These are phyloP conservation scores for Microglena sp. DNA, from an alignment of 139 green algal species.

Conservation along the genomic window DNA sequence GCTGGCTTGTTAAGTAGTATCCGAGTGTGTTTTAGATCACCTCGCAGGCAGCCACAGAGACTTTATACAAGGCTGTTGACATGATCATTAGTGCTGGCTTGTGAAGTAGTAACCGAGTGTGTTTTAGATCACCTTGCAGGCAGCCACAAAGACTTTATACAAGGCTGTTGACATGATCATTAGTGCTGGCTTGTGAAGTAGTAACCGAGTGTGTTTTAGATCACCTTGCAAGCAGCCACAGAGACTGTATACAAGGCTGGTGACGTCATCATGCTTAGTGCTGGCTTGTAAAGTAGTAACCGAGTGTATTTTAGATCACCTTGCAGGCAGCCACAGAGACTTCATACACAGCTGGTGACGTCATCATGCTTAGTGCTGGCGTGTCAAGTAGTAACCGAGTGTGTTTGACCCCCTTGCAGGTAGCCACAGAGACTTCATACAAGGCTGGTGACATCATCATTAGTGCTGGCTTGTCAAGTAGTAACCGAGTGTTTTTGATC, in stretches of 20 bases:
- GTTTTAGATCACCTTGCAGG: too few relatives aligned
- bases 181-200: slow-evolving; percentile 14
- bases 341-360: slow-evolving; percentile 22
- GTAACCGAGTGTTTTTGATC: slow-evolving; percentile 37
- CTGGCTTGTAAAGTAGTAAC: too few relatives aligned
- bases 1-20: slow-evolving; percentile 21
- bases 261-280: too few relatives aligned
- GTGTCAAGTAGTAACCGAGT: too few relatives aligned
- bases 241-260: slow-evolving; percentile 8
- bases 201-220: slow-evolving; percentile 36
- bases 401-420: too few relatives aligned
- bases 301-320: too few relatives aligned
- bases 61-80: slow-evolving; percentile 21
- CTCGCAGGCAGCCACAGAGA: neutral
- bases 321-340: neutral
- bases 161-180: slow-evolving; percentile 29
- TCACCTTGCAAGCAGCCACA: slow-evolving; percentile 1
- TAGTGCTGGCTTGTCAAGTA: slow-evolving; percentile 13
- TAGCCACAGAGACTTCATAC: slow-evolving; percentile 7
- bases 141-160: slow-evolving; percentile 6
- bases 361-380: slow-evolving; percentile 26
- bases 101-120: slow-evolving; percentile 29
- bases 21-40: slow-evolving; percentile 37
- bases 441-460: slow-evolving; percentile 30
- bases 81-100: slow-evolving; percentile 25